Evolutionary conservation across 2,329 filamentous ascomycete genomes (phyloP).

Genomic region (Arthrobotrys iridis): DNA sequence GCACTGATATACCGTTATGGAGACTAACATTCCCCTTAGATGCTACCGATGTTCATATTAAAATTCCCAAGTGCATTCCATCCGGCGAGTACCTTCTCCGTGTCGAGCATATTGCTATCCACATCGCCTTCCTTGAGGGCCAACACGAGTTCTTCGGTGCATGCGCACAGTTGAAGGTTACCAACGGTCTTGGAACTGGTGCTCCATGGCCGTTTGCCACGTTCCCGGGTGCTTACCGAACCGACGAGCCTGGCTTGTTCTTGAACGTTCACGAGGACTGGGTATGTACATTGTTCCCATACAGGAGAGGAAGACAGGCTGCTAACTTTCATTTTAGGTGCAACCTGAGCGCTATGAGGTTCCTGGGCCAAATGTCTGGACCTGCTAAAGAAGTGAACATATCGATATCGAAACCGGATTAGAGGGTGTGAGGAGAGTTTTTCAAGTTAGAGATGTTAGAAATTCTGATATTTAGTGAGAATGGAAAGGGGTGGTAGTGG

Average conservation of each 20-base stretch:
- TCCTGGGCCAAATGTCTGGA: conserved; percentile 56
- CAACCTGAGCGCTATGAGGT: conserved; percentile 54
- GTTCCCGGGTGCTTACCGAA: conserved; percentile 62
- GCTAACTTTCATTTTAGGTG: neutral
- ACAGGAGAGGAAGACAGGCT: neutral
- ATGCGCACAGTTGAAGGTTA: conserved; percentile 64
- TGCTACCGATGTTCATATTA: conserved; percentile 57
- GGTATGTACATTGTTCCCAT: conserved; percentile 1
- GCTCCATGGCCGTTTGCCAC: conserved; percentile 60
- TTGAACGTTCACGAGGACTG: conserved; percentile 55
- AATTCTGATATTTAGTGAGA: too few species aligned
- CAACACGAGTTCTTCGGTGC: conserved; percentile 64
- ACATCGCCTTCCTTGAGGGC: conserved; percentile 61
- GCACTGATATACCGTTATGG: conserved; percentile 1
- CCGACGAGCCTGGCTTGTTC: conserved; percentile 54
- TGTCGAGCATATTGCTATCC: conserved; percentile 65
- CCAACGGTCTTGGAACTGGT: conserved; percentile 61
- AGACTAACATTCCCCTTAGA: conserved; percentile 7
- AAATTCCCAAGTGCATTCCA: conserved; percentile 62
- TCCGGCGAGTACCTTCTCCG: conserved; percentile 64
- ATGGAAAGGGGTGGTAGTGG: too few species aligned
- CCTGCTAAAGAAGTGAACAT: conserved; percentile 8
- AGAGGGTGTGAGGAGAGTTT: neutral
- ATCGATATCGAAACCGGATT: neutral
- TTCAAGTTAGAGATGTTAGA: too few species aligned